A percentile compares a stretch with the other conserved stretches of the same genome.
phyloP scores from a whole-genome alignment of 1,284 basidiomycete species.

The Cystobasidiaceae sp. region DNA sequence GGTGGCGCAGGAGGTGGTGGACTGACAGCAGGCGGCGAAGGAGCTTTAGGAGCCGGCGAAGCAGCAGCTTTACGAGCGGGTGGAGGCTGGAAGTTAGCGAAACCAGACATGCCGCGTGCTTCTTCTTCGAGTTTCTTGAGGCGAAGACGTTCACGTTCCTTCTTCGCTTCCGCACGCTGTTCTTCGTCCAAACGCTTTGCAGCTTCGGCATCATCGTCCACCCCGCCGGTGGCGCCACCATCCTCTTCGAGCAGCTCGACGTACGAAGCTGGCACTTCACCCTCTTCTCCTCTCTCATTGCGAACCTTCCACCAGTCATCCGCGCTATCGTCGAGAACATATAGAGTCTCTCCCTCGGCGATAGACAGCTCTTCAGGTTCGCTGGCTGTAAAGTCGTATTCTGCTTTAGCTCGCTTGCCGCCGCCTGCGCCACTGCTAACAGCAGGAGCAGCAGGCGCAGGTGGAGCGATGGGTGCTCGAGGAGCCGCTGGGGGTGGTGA shows the following conservation, averaged over 20 bases:
- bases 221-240: constrained; percentile 44
- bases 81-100: no score
- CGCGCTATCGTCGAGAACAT: constrained; percentile 75
- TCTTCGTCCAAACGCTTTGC: constrained; percentile 49
- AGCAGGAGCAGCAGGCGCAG: constrained; percentile 33
- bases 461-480: not conserved
- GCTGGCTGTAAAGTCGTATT: constrained; percentile 92
- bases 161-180: constrained; percentile 46
- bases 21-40: constrained; percentile 2
- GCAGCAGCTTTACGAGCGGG: no score
- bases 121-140: constrained; percentile 24
- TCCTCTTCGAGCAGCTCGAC: constrained; percentile 61
- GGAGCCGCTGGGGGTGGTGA: constrained; percentile 15
- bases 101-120: no score
- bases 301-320: constrained; percentile 98
- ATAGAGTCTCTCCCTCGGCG: constrained; percentile 72
- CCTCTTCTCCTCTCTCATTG: constrained; percentile 68
- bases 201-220: constrained; percentile 52
- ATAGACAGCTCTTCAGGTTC: constrained; percentile 93
- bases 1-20: constrained; percentile 17
- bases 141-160: constrained; percentile 40
- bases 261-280: constrained; percentile 94
- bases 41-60: not conserved
- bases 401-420: constrained; percentile 58
- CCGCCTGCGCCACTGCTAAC: constrained; percentile 62